Base-by-base conservation (phyloP, 2,329 filamentous ascomycete genomes). In the Kalmusia sp. region DNA sequence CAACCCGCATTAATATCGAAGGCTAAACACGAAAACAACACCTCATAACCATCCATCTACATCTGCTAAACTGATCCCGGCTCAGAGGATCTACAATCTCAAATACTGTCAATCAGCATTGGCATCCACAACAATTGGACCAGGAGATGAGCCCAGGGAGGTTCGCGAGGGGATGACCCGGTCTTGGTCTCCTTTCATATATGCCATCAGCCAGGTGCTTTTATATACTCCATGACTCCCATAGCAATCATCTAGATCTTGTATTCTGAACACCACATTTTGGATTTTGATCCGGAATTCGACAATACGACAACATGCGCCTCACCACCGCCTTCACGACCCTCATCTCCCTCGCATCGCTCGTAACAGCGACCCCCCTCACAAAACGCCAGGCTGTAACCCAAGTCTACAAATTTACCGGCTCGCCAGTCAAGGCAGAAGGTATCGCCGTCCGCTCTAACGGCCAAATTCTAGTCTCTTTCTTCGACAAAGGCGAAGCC, bases 401-500 rank as follows among this genome's bases (percentile, higher is more conserved):
- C 3, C 47, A 50, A 37, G 48, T 58, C 22, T 58, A 58, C 52
- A 58, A 52, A 37, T 52, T 58, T 33, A 47, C 22, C 12, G 44
- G 44, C n/a, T 55, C 47, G 2, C 34, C 45, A 3, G 25, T 46
- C 24, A 49, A 41, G 35, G 33, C 45, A 24, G 62, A 63, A 54
- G 57, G 58, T 15, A 54, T 65, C 30, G 60, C 57, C 11, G 43
- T 46, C 9, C 62, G 62, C 22, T 55, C 62, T 1, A 65, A 63
- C 28, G 60, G 60, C 39, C 51, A 61, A 17, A 38, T 65, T 11
- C 47, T 65, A 17, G 60, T 61, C 11, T 51, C 55, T 11, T 59
- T 59, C 52, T 57, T 64, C 49, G 60, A 63, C 47, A 57, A 52
- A 15, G 55, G 44, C 39, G 58, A 63, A 37, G 25, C 61, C 9